phyloP scores from a whole-genome alignment of 768 basidiomycete species.

The Xerocomus brunneocitrinus region DNA sequence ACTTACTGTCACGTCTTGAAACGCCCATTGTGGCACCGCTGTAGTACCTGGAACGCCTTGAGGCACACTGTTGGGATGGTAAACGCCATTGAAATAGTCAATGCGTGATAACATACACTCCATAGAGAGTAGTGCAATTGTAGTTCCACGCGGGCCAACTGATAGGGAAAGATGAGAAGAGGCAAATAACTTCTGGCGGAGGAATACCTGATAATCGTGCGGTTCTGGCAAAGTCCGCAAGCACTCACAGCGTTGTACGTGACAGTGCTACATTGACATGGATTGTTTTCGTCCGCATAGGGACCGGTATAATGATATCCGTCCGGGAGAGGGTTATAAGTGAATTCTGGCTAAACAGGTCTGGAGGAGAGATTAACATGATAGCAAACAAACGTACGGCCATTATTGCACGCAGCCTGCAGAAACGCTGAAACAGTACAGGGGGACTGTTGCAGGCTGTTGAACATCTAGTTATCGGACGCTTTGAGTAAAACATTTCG shows the following conservation, averaged over 20 bases:
- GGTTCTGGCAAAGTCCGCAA: conserved; percentile 53
- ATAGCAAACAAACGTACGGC: conserved; percentile 31
- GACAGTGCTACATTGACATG: conserved; percentile 54
- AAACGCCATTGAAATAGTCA: neutral
- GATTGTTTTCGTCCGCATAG: conserved; percentile 22
- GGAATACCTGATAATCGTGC: conserved; percentile 34
- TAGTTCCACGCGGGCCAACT: conserved; percentile 52
- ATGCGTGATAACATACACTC: conserved; percentile 14
- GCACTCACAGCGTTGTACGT: conserved; percentile 54
- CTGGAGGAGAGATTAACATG: conserved; percentile 7
- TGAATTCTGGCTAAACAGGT: conserved; percentile 29
- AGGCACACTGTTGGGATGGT: conserved; percentile 36
- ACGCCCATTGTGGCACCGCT: conserved; percentile 60
- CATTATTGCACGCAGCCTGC: conserved; percentile 39
- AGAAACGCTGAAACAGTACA: conserved; percentile 44
- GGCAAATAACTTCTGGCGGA: neutral
- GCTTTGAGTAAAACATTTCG: neutral
- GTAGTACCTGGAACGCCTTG: conserved; percentile 42
- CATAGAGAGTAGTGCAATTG: conserved; percentile 43
- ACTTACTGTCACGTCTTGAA: conserved; percentile 46
- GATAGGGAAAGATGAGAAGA: conserved; percentile 1
- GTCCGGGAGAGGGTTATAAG: conserved; percentile 36
- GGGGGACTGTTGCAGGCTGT: conserved; percentile 45
- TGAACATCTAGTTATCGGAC: conserved; percentile 27
- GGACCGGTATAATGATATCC: conserved; percentile 32